Base-by-base conservation (phyloP, 306 rosid species). In the Neltuma alba region DNA sequence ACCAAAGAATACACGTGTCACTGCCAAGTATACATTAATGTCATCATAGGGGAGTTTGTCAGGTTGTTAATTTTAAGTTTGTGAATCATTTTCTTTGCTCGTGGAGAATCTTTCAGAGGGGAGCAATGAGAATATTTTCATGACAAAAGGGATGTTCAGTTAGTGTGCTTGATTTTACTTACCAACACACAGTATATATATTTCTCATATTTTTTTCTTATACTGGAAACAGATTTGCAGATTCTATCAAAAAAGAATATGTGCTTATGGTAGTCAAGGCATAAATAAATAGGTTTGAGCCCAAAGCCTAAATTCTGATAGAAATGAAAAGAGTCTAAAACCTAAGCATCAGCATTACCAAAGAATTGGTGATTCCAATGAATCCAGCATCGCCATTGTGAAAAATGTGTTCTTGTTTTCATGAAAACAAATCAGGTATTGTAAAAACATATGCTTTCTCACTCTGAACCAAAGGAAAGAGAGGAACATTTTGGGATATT, bases 211-310 rank as follows among this genome's bases (percentile, higher is more conserved):
- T 55, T 72, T 72, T 55, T 74, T 78, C 4, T 73, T 33, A 16
- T 42, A 4, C 73, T 41, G 25, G 52, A 77, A 34, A 64, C 87
- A 94, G 97, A 72, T 94, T 70, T 94, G 97, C 84, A 82, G 85
- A n/a, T 91, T 74, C 86, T 91, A 89, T 86, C 92, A 86, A 62
- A 91, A 87, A 78, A 96, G 94, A 30, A 40, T 33, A 33, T 67
- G 98, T 79, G 91, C 91, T 15, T 92, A 88, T 88, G 98, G 98
- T 60, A 87, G 92, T 86, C 88, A 91, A 78, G 91, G 98, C 90
- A 89, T 92, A 85, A 87, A 92, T 76, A 90, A 91, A 60, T 97
- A 94, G 76, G 86, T 85, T 45, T 88, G 83, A 80, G 81, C 89
- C 71, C 80, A 76, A 52, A 57, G 86, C 65, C 62, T 72, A 42